A percentile compares a stretch with the other conserved stretches of the same genome.
phyloP scores from a whole-genome alignment of 371 early-diverging fungal genomes.

The Sporodiniella umbellata region DNA sequence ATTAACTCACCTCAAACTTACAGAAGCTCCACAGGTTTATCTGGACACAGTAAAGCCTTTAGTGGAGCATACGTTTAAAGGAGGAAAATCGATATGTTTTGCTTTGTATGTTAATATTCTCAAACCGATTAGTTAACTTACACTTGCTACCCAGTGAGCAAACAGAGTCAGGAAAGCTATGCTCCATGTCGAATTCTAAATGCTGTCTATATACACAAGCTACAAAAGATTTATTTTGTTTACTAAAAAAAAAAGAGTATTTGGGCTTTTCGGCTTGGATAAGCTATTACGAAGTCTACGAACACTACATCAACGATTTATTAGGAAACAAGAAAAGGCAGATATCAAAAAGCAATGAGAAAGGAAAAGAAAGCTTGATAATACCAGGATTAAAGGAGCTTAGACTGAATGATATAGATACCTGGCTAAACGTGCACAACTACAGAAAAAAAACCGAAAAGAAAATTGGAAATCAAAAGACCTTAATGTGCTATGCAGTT shows the following conservation, averaged over 20 bases:
- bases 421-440: constrained; percentile 84
- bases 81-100: constrained; percentile 96
- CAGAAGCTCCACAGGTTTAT: constrained; percentile 59
- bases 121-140: not conserved
- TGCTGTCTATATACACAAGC: constrained; percentile 90
- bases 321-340: constrained; percentile 82
- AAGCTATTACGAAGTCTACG: constrained; percentile 97
- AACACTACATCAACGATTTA: constrained; percentile 92
- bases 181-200: constrained; percentile 92
- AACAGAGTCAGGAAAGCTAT: constrained; percentile 96
- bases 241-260: constrained; percentile 67
- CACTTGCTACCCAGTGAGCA: constrained; percentile 69
- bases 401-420: constrained; percentile 64
- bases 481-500: constrained; percentile 94
- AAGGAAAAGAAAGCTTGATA: constrained; percentile 88
- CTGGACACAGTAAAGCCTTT: constrained; percentile 79
- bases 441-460: constrained; percentile 86
- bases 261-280: constrained; percentile 74
- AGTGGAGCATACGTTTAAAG: constrained; percentile 85
- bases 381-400: constrained; percentile 84
- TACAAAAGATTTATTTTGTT: constrained; percentile 83
- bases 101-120: constrained; percentile 69
- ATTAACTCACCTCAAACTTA: too few species aligned
- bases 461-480: constrained; percentile 92
- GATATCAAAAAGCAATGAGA: constrained; percentile 93